Conservation (phyloP, 257 asterid species). For the Ilex aquifolium region DNA sequence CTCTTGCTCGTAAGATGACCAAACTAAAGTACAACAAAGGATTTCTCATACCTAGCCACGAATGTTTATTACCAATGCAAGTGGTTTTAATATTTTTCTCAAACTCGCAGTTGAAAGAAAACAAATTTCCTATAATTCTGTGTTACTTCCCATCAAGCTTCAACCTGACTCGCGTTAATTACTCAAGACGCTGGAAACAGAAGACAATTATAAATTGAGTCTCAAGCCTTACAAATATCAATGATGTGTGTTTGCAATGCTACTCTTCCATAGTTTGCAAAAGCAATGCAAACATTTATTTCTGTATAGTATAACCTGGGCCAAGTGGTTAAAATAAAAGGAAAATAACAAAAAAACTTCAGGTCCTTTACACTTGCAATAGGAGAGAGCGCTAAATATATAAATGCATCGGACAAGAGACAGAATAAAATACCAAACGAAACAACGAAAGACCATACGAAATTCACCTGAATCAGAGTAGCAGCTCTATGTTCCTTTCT, state of each 20-base stretch:
- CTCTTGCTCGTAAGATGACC: too few relatives aligned
- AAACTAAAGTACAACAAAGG: too few relatives aligned
- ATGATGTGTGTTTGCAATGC: not conserved
- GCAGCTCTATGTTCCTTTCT: conserved; percentile 74
- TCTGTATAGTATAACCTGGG: not conserved
- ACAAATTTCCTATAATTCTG: not conserved
- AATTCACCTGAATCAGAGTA: conserved; percentile 69
- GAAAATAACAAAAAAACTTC: not conserved
- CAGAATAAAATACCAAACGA: conserved; percentile 5
- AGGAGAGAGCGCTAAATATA: conserved; percentile 3
- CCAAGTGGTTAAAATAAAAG: not conserved
- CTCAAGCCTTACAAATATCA: too few relatives aligned
- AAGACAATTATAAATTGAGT: too few relatives aligned
- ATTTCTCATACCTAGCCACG: too few relatives aligned
- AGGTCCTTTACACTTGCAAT: not conserved
- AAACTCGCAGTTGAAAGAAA: not conserved
- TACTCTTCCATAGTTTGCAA: not conserved
- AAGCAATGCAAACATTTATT: not conserved
- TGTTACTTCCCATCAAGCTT: too few relatives aligned
- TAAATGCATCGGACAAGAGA: conserved; percentile 7
- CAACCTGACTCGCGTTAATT: not conserved
- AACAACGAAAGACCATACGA: conserved; percentile 12
- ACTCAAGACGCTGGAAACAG: too few relatives aligned
- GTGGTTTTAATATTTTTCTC: not conserved
- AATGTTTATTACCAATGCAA: too few relatives aligned